These are phyloP conservation scores for Butyriboletus loyo DNA, from an alignment of 768 basidiomycete species.

Conservation along the genomic window DNA sequence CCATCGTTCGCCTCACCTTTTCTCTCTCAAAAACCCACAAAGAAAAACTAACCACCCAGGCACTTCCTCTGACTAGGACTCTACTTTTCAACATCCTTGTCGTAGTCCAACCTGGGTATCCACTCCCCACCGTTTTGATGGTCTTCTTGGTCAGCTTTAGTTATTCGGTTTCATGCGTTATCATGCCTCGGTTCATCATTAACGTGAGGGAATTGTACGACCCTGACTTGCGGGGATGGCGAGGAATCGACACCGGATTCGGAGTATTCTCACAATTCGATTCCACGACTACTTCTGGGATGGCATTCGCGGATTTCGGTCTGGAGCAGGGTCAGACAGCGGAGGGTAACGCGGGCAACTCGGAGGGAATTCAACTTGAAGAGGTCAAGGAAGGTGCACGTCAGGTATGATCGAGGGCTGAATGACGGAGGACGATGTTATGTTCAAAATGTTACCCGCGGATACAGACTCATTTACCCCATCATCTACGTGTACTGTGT, in stretches of 20 bases:
- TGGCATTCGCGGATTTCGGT: neutral
- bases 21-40: neutral
- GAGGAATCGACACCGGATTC: constrained; percentile 13
- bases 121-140: neutral
- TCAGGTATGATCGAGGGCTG: neutral
- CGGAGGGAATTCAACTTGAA: neutral
- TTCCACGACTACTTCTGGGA: neutral
- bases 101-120: neutral
- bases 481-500: too few relatives aligned
- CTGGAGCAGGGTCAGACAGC: too few relatives aligned
- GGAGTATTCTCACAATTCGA: too few relatives aligned
- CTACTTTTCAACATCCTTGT: constrained; percentile 2
- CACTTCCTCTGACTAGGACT: neutral
- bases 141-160: neutral
- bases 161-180: neutral
- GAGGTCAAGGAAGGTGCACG: neutral
- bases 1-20: neutral
- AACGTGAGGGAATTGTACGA: constrained; percentile 8
- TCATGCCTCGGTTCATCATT: constrained; percentile 18
- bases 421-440: too few relatives aligned
- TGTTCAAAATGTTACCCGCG: too few relatives aligned
- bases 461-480: too few relatives aligned
- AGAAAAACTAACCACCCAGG: neutral
- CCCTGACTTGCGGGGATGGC: neutral
- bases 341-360: neutral